Conservation (phyloP, 257 asterid species). For the Gentiana dahurica region DNA sequence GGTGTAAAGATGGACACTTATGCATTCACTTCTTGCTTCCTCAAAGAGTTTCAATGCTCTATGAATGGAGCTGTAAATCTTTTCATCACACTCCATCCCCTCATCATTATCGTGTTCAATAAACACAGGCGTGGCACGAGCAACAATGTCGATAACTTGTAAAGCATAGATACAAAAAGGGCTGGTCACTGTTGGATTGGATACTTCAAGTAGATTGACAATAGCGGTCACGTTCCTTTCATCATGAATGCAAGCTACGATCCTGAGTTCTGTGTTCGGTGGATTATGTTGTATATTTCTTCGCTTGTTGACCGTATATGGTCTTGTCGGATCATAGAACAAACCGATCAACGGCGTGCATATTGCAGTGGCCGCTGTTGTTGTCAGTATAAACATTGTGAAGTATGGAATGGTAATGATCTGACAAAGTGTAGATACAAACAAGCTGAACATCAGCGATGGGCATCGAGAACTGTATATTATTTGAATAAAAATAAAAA, state of each 20-base stretch:
- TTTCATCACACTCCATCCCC: slow-evolving; percentile 2
- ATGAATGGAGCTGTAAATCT: slow-evolving; percentile 22
- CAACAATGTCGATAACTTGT: slow-evolving; percentile 49
- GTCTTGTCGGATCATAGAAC: slow-evolving; percentile 54
- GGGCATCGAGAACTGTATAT: background rate
- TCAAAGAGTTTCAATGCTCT: slow-evolving; percentile 42
- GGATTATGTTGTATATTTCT: slow-evolving; percentile 41
- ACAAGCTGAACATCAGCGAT: background rate
- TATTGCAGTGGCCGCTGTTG: slow-evolving; percentile 38
- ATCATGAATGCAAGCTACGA: slow-evolving; percentile 44
- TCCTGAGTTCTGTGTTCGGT: slow-evolving; percentile 40
- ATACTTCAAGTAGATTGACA: slow-evolving; percentile 42
- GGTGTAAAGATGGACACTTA: slow-evolving; percentile 38
- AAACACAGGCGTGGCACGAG: slow-evolving; percentile 47
- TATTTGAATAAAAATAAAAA: background rate
- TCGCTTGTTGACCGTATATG: slow-evolving; percentile 47
- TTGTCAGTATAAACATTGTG: slow-evolving; percentile 35
- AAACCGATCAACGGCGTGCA: slow-evolving; percentile 40
- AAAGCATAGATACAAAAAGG: slow-evolving; percentile 41
- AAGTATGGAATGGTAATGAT: slow-evolving; percentile 37
- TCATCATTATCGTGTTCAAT: slow-evolving; percentile 43
- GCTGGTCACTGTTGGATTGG: slow-evolving; percentile 33
- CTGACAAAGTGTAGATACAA: slow-evolving; percentile 24
- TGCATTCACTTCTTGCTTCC: slow-evolving; percentile 23
- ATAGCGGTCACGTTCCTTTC: slow-evolving; percentile 40